These are phyloP conservation scores for Agaricus subrufescens DNA, from an alignment of 768 basidiomycete genomes.

Conservation along the genomic window DNA sequence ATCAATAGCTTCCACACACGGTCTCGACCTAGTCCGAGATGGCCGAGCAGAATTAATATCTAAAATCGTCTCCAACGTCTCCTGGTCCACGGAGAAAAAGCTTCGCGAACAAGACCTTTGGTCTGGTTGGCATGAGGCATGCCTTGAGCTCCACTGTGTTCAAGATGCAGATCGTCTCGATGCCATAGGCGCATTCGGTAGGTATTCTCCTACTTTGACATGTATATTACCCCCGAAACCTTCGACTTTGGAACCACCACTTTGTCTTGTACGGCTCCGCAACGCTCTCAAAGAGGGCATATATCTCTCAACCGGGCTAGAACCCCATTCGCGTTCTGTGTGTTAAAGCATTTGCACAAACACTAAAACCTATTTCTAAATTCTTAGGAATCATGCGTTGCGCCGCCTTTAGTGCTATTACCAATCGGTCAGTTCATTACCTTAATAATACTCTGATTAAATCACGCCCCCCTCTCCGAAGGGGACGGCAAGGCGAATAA, in stretches of 20 bases:
- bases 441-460: constrained; percentile 6
- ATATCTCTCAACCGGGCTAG: not conserved
- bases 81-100: constrained; percentile 81
- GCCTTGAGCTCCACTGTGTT: constrained; percentile 75
- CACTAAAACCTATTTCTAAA: not conserved
- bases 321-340: not conserved
- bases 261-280: not conserved
- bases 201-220: constrained; percentile 15
- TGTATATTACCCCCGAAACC: not conserved
- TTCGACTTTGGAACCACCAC: not conserved
- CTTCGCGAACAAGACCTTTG: constrained; percentile 50
- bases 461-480: not conserved
- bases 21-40: constrained; percentile 53
- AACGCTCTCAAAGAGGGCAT: not conserved
- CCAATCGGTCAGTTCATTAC: constrained; percentile 36
- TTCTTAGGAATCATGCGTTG: constrained; percentile 57
- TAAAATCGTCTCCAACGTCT: constrained; percentile 71
- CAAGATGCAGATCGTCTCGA: constrained; percentile 79
- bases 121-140: constrained; percentile 64
- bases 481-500: constrained; percentile 3
- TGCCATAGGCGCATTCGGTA: constrained; percentile 80
- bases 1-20: constrained; percentile 33
- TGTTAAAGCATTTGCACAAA: not conserved
- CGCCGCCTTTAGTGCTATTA: constrained; percentile 56
- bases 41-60: constrained; percentile 54